Base-by-base conservation (phyloP, 2,329 filamentous ascomycete genomes). In the Colletotrichum melonis region DNA sequence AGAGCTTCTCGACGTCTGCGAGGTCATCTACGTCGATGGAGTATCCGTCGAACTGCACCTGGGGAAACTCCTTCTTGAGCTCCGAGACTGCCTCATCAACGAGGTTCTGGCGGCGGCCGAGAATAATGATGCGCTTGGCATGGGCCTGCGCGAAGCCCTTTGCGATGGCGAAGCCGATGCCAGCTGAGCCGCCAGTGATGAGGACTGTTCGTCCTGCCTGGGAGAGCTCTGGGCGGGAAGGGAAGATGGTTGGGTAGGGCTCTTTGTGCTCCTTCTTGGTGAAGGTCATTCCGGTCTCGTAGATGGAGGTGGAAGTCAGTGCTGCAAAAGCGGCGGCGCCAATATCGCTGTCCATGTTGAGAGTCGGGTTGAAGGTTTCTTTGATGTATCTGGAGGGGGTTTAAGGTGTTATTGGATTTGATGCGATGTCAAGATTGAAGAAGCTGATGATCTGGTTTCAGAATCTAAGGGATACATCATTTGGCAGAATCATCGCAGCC, bases 141-240 rank as follows among this genome's bases (percentile, higher is more conserved):
- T 80, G 79, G 0, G 87, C 87, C 1, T 76, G 69, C 11, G 82
- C 80, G 75, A 87, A 94, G 59, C 91, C 84, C 60, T 87, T 85
- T 3, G 92, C 91, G 16, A 92, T 88, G 0, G 90, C 89, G 69
- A 90, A 89, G 1, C 92, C 92, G 59, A 94, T 90, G 32, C 92
- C 91, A 0, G 86, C 87, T 0, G 89, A 88, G n/a, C 88, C 91
- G 54, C 92, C 92, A 1, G 90, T 92, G 78, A 95, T 90, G 9
- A 94, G 84, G 6, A 93, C 88, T 0, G 87, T 91, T 22, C 79
- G 78, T n/a, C 85, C 85, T 1, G 78, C 76, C 59, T 87, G 84
- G 5, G 79, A 83, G 7, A 87, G 77, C 72, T 83, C 81, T 0
- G 82, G 80, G 0, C 81, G 80, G 0, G 74, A 57, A 2, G 85